Evolutionary conservation across 1,284 basidiomycete genomes (phyloP), one percentile per base, ranked within the genome.

Genomic region (Melampsora americana): DNA sequence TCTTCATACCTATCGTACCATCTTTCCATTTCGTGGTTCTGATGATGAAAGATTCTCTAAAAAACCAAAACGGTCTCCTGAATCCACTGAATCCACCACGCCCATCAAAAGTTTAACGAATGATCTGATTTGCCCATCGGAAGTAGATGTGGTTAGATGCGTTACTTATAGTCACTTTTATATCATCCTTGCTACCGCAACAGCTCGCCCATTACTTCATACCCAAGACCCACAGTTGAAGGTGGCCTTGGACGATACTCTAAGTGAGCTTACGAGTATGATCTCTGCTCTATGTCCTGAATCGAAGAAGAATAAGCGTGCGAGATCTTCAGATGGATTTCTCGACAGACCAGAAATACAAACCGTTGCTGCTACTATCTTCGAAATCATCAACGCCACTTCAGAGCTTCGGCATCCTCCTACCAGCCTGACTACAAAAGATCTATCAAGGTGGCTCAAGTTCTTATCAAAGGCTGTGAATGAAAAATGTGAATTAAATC

Each of bases 191-290:
- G 46, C 62, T 48, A 39, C 53, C 35, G 61, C 70, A 50, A 61
- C 70, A 20, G 62, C 61, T n/a, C 70, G 70, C 32, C 65, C 70
- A 18, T 66, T 46, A 32, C 61, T 73, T 42, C 70, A 66, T 23
- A 26, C 46, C 7, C 62, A 59, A 35, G 70, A 53, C 12, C 50
- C 16, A 53, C 50, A 53, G 50, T 53, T 53, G 18, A 53, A 53
- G 16, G 50, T 23, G 23, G 16, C 50, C 16, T 20, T 53, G 18
- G 50, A 53, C 12, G 23, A 23, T 4, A 53, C 16, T 53, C 14
- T 53, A 20, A 3, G 23, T 23, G 14, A 53, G 23, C 50, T 53
- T 12, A 23, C 16, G 23, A 16, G 14, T 4, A 20, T 53, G 23
- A 20, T 53, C 18, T 53, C 50, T 5, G 16, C 4, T 23, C 23